phyloP scores from a whole-genome alignment of 495 filamentous ascomycete genomes.

The Penicillium canariense region DNA sequence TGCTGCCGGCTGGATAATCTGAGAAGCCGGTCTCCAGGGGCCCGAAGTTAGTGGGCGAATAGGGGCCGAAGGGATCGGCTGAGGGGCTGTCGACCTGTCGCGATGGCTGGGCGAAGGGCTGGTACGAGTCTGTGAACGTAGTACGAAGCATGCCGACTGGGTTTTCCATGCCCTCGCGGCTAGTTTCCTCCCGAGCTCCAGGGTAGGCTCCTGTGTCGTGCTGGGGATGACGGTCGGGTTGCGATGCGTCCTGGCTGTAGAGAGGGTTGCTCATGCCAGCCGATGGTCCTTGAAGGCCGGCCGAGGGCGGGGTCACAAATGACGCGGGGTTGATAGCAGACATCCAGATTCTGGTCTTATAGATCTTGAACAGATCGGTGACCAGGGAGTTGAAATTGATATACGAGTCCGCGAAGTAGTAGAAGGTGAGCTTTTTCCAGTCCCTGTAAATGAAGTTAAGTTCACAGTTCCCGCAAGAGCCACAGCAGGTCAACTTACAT shows the following conservation, averaged over 20 bases:
- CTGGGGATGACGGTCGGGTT: conserved; percentile 35
- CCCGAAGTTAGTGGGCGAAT: conserved; percentile 31
- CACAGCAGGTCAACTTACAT: conserved; percentile 61
- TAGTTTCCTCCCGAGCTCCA: conserved; percentile 31
- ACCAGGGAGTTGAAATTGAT: conserved; percentile 99
- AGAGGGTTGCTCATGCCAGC: conserved; percentile 28
- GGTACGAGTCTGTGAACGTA: conserved; percentile 39
- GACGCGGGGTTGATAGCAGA: conserved; percentile 97
- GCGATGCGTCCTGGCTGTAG: conserved; percentile 34
- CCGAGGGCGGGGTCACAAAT: conserved; percentile 75
- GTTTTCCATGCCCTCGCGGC: conserved; percentile 32
- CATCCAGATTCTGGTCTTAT: conserved; percentile 99
- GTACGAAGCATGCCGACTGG: conserved; percentile 36
- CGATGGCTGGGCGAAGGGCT: conserved; percentile 31
- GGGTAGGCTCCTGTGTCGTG: conserved; percentile 32
- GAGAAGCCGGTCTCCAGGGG: conserved; percentile 33
- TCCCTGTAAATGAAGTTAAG: conserved; percentile 59
- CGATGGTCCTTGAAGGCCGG: conserved; percentile 56
- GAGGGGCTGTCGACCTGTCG: conserved; percentile 30
- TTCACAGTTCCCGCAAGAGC: neutral
- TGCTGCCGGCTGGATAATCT: conserved; percentile 31
- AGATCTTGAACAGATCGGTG: conserved; percentile 96
- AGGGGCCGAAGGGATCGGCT: conserved; percentile 38
- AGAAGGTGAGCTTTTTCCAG: conserved; percentile 98
- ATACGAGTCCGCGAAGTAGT: conserved; percentile 96